phyloP scores from a whole-genome alignment of 805 yeast genomes.

The Kuraishia ogatae region DNA sequence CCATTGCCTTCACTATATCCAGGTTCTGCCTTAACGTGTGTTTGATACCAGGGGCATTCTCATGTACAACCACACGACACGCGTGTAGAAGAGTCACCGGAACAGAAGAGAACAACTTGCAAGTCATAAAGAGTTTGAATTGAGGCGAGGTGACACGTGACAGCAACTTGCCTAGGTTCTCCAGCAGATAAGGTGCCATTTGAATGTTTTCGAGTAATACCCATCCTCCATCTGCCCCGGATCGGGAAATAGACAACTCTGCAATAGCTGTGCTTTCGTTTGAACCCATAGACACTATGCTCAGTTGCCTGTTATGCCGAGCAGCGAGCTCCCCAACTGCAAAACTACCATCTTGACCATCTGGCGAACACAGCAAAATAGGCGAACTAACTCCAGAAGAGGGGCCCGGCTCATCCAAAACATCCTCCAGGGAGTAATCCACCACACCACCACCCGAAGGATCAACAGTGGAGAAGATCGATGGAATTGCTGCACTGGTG shows the following conservation, averaged over 20 bases:
- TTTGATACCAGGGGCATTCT: conserved; percentile 54
- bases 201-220: conserved; percentile 76
- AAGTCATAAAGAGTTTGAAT: conserved; percentile 60
- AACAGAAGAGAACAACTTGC: conserved; percentile 35
- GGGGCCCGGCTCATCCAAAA: conserved; percentile 12
- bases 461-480: conserved; percentile 6
- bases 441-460: conserved; percentile 6
- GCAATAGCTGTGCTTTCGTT: conserved; percentile 54
- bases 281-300: conserved; percentile 65
- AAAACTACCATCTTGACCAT: conserved; percentile 60
- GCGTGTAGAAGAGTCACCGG: conserved; percentile 50
- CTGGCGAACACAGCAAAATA: conserved; percentile 47
- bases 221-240: conserved; percentile 53
- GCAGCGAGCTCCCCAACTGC: conserved; percentile 39
- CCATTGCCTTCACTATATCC: conserved; percentile 13
- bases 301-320: conserved; percentile 17
- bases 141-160: conserved; percentile 19
- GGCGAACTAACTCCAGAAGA: conserved; percentile 17
- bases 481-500: not conserved
- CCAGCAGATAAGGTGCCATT: conserved; percentile 58
- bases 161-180: conserved; percentile 38
- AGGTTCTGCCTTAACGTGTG: conserved; percentile 32
- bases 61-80: conserved; percentile 51
- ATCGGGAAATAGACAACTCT: conserved; percentile 37
- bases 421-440: conserved; percentile 14